Evolutionary conservation across 2,329 filamentous ascomycete species (phyloP).

Genomic region (Stachybotrys chartarum): DNA sequence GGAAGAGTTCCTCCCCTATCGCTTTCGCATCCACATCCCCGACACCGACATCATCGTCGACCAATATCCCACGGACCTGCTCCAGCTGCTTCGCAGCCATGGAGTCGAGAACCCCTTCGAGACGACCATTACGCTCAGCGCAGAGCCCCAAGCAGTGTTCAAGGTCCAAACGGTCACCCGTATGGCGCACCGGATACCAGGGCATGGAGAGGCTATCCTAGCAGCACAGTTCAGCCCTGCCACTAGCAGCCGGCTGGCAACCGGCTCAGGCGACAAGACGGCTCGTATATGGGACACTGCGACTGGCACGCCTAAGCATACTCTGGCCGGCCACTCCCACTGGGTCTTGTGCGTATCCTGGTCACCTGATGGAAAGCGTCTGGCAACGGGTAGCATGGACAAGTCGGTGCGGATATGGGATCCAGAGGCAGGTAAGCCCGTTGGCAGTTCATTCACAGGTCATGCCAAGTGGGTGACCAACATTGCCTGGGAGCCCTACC

Average conservation of each 20-base stretch:
- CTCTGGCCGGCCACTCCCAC: conserved; percentile 76
- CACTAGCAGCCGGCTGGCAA: conserved; percentile 70
- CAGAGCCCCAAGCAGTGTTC: conserved; percentile 85
- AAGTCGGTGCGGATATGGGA: conserved; percentile 89
- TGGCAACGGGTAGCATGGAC: conserved; percentile 86
- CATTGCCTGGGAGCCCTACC: conserved; percentile 89
- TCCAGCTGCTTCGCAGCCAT: conserved; percentile 46
- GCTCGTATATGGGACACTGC: conserved; percentile 93
- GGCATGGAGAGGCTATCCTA: conserved; percentile 87
- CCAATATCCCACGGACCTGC: conserved; percentile 46
- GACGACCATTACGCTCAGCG: conserved; percentile 46
- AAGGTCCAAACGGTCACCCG: conserved; percentile 86
- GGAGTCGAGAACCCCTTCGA: conserved; percentile 53
- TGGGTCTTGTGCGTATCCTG: conserved; percentile 88
- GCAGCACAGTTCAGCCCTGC: conserved; percentile 78
- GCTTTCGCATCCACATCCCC: conserved; percentile 53
- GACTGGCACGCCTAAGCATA: conserved; percentile 82
- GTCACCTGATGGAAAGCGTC: conserved; percentile 72
- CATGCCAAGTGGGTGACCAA: conserved; percentile 87
- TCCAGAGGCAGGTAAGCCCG: conserved; percentile 66
- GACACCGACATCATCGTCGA: conserved; percentile 46
- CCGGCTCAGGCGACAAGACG: conserved; percentile 84
- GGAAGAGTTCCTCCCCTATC: conserved; percentile 55
- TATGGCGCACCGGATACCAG: conserved; percentile 80
- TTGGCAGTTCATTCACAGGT: conserved; percentile 66